Percentiles rank a stretch among this genome's conserved stretches.
Evolutionary conservation across 139 green algal species (phyloP).

Genomic region (Chlamydomonas sp.): DNA sequence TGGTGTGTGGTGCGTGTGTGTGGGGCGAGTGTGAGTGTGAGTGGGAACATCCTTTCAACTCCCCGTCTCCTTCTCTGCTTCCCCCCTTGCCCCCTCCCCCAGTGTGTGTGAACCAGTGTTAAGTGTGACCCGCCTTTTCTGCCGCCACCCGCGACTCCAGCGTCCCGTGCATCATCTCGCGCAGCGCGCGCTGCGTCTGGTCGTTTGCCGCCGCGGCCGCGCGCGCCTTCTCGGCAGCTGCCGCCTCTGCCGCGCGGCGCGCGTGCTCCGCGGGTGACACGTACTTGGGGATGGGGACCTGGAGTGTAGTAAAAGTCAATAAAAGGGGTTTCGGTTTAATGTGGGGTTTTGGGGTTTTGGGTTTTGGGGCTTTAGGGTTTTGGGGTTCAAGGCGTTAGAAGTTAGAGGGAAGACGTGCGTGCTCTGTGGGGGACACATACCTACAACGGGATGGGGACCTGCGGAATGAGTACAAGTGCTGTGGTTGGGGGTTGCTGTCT

Average conservation of each 20-base stretch:
- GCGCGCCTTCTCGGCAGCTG: slow-evolving; percentile 13
- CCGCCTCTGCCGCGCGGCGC: not conserved
- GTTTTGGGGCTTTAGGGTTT: no score
- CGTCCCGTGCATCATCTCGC: slow-evolving; percentile 32
- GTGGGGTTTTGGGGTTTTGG: no score
- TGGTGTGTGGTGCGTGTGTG: not conserved
- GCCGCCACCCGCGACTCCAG: no score
- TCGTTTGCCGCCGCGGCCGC: slow-evolving; percentile 26
- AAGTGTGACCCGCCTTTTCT: not conserved
- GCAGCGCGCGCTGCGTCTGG: slow-evolving; percentile 22
- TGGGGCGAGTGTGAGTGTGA: not conserved
- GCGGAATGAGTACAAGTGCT: no score
- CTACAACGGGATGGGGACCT: no score
- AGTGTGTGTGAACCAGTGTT: not conserved
- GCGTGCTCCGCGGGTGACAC: slow-evolving; percentile 22
- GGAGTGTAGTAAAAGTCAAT: not conserved
- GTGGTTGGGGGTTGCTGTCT: no score
- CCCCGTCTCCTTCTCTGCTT: not conserved
- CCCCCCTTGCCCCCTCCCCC: not conserved
- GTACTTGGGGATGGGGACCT: slow-evolving; percentile 23
- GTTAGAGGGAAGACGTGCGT: not conserved
- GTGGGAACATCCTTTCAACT: not conserved
- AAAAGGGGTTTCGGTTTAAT: no score
- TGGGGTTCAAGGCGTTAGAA: not conserved
- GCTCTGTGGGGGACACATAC: no score